These are phyloP conservation scores for Oenanthe sinensis DNA, from an alignment of 129 eudicot species.

Conservation along the genomic window DNA sequence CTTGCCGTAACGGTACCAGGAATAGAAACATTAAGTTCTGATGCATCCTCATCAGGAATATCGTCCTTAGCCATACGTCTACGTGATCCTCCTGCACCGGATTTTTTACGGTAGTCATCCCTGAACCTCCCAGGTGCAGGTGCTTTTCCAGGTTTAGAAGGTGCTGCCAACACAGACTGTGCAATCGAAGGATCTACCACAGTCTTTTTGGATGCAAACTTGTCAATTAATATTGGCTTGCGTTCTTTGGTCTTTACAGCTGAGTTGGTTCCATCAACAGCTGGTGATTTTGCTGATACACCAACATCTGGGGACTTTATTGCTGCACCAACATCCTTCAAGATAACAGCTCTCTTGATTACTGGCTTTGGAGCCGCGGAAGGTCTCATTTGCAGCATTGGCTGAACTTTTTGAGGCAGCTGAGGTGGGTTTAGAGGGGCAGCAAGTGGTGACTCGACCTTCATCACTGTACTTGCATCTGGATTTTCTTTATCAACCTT, in stretches of 20 bases:
- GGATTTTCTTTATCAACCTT: conserved; percentile 29
- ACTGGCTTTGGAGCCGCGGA: conserved; percentile 45
- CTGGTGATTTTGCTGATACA: conserved; percentile 41
- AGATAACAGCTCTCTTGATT: conserved; percentile 42
- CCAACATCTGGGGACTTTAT: conserved; percentile 30
- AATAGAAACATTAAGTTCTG: conserved; percentile 57
- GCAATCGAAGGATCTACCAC: conserved; percentile 58
- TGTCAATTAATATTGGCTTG: conserved; percentile 77
- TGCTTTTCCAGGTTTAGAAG: conserved; percentile 59
- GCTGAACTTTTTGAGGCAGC: conserved; percentile 57
- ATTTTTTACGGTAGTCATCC: conserved; percentile 51
- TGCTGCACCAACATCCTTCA: conserved; percentile 59
- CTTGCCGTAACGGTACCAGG: conserved; percentile 44
- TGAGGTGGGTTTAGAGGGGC: conserved; percentile 40
- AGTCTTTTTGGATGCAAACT: conserved; percentile 68
- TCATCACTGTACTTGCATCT: conserved; percentile 27
- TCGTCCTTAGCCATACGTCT: conserved; percentile 47
- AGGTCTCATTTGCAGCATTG: conserved; percentile 64
- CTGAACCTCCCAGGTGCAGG: conserved; percentile 41
- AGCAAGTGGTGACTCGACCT: conserved; percentile 24
- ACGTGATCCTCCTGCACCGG: conserved; percentile 47
- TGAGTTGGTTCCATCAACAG: conserved; percentile 18
- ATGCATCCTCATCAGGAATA: conserved; percentile 45
- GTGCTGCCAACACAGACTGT: conserved; percentile 74
- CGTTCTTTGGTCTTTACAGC: conserved; percentile 43